These are phyloP conservation scores for Hymenoscyphus repandus DNA, from an alignment of 2,329 filamentous ascomycete species.

Conservation along the genomic window DNA sequence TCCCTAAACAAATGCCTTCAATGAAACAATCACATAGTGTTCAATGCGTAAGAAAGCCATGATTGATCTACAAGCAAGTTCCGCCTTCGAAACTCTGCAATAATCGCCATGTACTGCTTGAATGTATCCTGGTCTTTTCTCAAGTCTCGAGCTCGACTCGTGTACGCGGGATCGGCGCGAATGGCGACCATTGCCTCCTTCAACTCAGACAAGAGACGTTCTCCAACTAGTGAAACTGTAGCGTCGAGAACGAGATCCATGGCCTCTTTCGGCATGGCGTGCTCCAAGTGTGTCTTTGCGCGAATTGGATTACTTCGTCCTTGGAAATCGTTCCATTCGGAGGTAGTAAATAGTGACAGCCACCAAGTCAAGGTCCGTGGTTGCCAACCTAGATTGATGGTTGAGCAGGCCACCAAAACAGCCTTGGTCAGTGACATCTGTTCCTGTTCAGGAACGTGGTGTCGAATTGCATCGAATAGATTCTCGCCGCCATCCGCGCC, in stretches of 20 bases:
- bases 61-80: slow-evolving; percentile 11
- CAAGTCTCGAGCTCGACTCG: background rate
- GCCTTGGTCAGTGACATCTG: slow-evolving; percentile 10
- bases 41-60: slow-evolving; percentile 8
- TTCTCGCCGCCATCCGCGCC: slow-evolving; percentile 7
- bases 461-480: slow-evolving; percentile 10
- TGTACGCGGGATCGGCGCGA: background rate
- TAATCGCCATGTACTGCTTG: slow-evolving; percentile 12
- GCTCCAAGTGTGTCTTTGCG: slow-evolving; percentile 6
- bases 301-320: slow-evolving; percentile 1
- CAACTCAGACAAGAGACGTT: slow-evolving; percentile 9
- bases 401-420: slow-evolving; percentile 12
- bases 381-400: slow-evolving; percentile 4
- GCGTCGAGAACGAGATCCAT: slow-evolving; percentile 11
- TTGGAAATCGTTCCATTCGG: slow-evolving; percentile 11
- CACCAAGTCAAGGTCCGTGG: slow-evolving; percentile 13
- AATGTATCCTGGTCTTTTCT: background rate
- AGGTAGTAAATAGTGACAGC: slow-evolving; percentile 9
- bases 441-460: slow-evolving; percentile 3
- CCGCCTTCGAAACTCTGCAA: slow-evolving; percentile 9
- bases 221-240: slow-evolving; percentile 10
- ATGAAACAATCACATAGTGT: slow-evolving; percentile 4
- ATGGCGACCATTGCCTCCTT: slow-evolving; percentile 5
- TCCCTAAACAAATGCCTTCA: background rate
- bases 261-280: slow-evolving; percentile 9